A percentile compares a stretch with the other conserved stretches of the same genome.
Evolutionary conservation across 1,284 basidiomycete species (phyloP).

Genomic region (Malassezia nana): DNA sequence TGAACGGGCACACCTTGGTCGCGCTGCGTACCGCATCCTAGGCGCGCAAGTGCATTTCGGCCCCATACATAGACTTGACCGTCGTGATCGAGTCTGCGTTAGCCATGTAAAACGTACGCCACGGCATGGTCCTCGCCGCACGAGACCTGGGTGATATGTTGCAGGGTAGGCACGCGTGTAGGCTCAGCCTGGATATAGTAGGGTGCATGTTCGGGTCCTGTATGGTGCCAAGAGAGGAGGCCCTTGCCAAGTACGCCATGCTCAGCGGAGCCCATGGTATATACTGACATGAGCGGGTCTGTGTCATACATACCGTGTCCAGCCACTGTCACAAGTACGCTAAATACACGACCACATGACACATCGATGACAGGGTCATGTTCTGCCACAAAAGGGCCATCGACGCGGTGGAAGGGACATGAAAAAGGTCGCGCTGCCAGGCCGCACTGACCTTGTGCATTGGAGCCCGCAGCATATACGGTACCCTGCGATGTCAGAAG

Average conservation of each 20-base stretch:
- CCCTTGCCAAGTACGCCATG: constrained; percentile 87
- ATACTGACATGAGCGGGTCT: constrained; percentile 54
- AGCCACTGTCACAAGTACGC: constrained; percentile 62
- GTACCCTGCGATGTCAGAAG: constrained; percentile 70
- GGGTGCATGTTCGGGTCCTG: neutral
- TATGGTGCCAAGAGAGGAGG: constrained; percentile 25
- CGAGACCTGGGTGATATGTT: constrained; percentile 67
- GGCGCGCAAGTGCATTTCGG: constrained; percentile 49
- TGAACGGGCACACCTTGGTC: constrained; percentile 53
- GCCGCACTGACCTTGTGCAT: constrained; percentile 62
- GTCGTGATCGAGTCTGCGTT: constrained; percentile 54
- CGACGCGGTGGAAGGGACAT: constrained; percentile 50
- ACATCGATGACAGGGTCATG: constrained; percentile 61
- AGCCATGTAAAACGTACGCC: constrained; percentile 58
- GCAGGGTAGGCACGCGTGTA: neutral
- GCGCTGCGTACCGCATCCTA: constrained; percentile 64
- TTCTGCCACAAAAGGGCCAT: constrained; percentile 22
- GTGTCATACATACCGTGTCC: constrained; percentile 56
- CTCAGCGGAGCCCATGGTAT: constrained; percentile 79
- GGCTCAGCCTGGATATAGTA: neutral
- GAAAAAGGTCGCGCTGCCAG: constrained; percentile 29
- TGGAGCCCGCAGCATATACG: constrained; percentile 74
- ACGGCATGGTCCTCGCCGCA: constrained; percentile 78
- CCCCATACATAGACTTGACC: constrained; percentile 64
- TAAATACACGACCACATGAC: constrained; percentile 72